phyloP scores from a whole-genome alignment of 805 yeast species.

The Kodamaea jinghongensis region DNA sequence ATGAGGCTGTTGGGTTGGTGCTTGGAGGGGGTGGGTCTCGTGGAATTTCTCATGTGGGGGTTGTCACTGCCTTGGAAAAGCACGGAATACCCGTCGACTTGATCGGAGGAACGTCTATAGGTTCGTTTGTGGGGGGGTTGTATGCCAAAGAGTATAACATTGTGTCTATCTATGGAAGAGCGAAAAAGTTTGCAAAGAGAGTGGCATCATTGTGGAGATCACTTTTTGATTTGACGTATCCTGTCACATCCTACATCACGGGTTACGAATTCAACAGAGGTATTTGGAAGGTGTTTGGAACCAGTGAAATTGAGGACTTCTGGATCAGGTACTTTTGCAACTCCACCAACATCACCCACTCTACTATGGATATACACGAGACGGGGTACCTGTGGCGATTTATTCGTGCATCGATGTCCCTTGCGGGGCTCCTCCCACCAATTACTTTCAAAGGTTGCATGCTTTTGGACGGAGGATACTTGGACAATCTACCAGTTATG shows the following conservation, averaged over 20 bases:
- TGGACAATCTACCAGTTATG: conserved; percentile 86
- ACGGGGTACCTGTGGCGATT: conserved; percentile 95
- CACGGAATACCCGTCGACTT: conserved; percentile 91
- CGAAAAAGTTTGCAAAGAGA: conserved; percentile 81
- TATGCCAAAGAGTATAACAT: conserved; percentile 90
- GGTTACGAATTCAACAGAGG: conserved; percentile 98
- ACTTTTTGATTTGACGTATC: conserved; percentile 81
- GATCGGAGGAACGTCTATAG: conserved; percentile 95
- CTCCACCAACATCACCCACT: conserved; percentile 91
- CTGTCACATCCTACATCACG: conserved; percentile 90
- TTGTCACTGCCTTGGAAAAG: conserved; percentile 85
- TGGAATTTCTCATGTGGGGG: conserved; percentile 90
- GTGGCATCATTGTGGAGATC: conserved; percentile 85
- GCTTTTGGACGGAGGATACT: conserved; percentile 94
- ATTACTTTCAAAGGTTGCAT: conserved; percentile 85
- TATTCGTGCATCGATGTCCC: conserved; percentile 92
- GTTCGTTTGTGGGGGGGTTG: conserved; percentile 92
- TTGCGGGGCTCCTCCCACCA: conserved; percentile 91
- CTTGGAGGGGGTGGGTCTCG: conserved; percentile 98
- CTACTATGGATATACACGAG: conserved; percentile 91
- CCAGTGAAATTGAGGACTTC: conserved; percentile 88
- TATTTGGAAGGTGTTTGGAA: conserved; percentile 95
- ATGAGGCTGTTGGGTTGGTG: conserved; percentile 91
- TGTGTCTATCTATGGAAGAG: conserved; percentile 86
- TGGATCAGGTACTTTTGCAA: conserved; percentile 89